Evolutionary conservation across 2,329 filamentous ascomycete genomes (phyloP), one percentile per base, ranked within the genome.

Genomic region (Rhynchosporium graminicola): DNA sequence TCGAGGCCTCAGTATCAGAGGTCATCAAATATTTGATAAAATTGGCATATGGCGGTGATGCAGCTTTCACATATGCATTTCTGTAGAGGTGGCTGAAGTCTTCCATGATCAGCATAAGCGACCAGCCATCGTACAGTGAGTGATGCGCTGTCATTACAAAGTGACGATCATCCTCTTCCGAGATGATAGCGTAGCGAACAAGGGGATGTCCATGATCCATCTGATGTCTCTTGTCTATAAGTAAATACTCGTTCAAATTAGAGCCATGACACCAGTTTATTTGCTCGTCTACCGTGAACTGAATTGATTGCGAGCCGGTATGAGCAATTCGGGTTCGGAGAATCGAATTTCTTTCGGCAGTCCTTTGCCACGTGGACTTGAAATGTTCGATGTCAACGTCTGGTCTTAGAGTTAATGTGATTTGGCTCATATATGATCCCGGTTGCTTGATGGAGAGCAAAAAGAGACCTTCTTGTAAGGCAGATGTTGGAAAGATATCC

Each of bases 91-190:
- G 38, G 20, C 31, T 59, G 26, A 74, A 65, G 47, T 70, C 65
- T 13, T 71, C 63, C 10, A 75, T 62, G 6, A 76, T 65, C 43
- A 74, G 43, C 3, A 71, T 67, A 54, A 73, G 63, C 0, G 51
- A 57, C 59, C 59, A 57, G 6, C 43, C 59, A 51, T 61, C 59
- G n/a, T 61, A 61, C 9, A 45, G 29, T 26, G 59, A 43, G 29
- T 61, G 59, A 50, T 61, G 59, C 2, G 54, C 33, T 2, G 59
- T 61, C 45, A 54, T 38, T 3, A 61, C 59, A 50, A 61, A 61
- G 29, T 50, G 3, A 12, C 33, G 20, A 15, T 40, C 45, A 3
- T 33, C 45, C 4, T 33, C n/a, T 31, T 20, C 54, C 13, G 59
- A 59, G 3, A 65, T 57, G 10, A 59, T 59, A 4, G 43, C 57